phyloP scores from a whole-genome alignment of 805 yeast species.

The Candida verbasci region DNA sequence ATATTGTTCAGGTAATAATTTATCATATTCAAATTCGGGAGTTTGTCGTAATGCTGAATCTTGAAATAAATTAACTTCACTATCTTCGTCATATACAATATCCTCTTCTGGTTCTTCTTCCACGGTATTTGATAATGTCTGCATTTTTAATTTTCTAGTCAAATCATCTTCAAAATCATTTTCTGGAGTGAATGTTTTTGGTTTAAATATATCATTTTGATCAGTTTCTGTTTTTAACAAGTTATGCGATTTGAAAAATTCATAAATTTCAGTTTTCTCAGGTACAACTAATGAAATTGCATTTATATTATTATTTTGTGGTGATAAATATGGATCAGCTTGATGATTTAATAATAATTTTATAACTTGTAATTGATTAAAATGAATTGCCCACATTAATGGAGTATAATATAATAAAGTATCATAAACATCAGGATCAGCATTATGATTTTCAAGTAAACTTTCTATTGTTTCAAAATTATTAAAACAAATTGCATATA shows the following conservation, averaged over 20 bases:
- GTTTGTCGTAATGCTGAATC: slow-evolving; percentile 25
- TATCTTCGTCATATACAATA: slow-evolving; percentile 14
- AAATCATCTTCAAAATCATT: slow-evolving; percentile 33
- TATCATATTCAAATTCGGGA: slow-evolving; percentile 52
- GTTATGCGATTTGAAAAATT: slow-evolving; percentile 53
- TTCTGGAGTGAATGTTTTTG: slow-evolving; percentile 13
- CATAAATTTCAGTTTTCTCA: slow-evolving; percentile 48
- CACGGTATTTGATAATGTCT: slow-evolving; percentile 20
- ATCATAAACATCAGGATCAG: slow-evolving; percentile 50
- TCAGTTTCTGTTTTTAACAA: slow-evolving; percentile 18
- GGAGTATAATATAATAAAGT: slow-evolving; percentile 56
- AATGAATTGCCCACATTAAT: slow-evolving; percentile 81
- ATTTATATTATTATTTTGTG: slow-evolving; percentile 31
- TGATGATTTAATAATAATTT: slow-evolving; percentile 55
- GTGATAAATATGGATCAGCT: slow-evolving; percentile 52
- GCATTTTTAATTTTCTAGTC: slow-evolving; percentile 29
- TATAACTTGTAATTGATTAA: slow-evolving; percentile 52
- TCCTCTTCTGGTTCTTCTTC: slow-evolving; percentile 12
- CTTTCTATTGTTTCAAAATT: slow-evolving; percentile 44
- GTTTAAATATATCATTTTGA: slow-evolving; percentile 8
- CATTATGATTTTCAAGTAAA: slow-evolving; percentile 37
- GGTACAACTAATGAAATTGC: slow-evolving; percentile 59
- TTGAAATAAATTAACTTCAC: slow-evolving; percentile 25
- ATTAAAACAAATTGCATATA: slow-evolving; percentile 55
- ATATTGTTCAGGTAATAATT: slow-evolving; percentile 53